phyloP scores from a whole-genome alignment of 108 stramenopile genomes.

The Heterococcus sp. region DNA sequence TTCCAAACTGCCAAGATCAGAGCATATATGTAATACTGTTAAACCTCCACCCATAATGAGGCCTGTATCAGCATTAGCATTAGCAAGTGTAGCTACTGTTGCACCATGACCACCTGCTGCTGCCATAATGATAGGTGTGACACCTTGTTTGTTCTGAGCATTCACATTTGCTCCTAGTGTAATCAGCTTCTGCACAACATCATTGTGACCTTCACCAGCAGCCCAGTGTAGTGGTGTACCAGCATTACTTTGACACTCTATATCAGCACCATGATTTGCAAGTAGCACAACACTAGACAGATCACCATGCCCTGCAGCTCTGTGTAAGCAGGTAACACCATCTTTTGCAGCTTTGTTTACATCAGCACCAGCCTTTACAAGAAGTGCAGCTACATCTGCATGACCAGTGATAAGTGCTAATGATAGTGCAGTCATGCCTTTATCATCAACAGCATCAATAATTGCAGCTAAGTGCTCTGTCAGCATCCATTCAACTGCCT shows the following conservation, averaged over 20 bases:
- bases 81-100: constrained; percentile 38
- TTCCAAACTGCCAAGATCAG: constrained; percentile 41
- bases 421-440: constrained; percentile 28
- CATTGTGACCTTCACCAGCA: constrained; percentile 43
- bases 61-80: constrained; percentile 54
- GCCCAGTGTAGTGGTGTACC: constrained; percentile 59
- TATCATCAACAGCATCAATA: constrained; percentile 18
- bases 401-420: constrained; percentile 31
- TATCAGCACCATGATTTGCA: constrained; percentile 26
- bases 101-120: no score
- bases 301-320: constrained; percentile 52
- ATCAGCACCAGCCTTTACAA: constrained; percentile 41
- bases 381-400: constrained; percentile 4
- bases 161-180: constrained; percentile 40
- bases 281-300: constrained; percentile 27
- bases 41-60: constrained; percentile 47
- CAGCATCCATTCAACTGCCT: constrained; percentile 22
- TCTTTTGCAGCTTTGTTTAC: constrained; percentile 37
- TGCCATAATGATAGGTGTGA: constrained; percentile 52
- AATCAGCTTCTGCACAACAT: constrained; percentile 29
- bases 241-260: constrained; percentile 34
- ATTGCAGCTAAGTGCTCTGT: not conserved
- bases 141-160: constrained; percentile 40
- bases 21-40: constrained; percentile 54
- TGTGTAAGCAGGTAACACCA: constrained; percentile 49